phyloP scores from a whole-genome alignment of 1,284 basidiomycete genomes.

The Microbotryum scabiosae region DNA sequence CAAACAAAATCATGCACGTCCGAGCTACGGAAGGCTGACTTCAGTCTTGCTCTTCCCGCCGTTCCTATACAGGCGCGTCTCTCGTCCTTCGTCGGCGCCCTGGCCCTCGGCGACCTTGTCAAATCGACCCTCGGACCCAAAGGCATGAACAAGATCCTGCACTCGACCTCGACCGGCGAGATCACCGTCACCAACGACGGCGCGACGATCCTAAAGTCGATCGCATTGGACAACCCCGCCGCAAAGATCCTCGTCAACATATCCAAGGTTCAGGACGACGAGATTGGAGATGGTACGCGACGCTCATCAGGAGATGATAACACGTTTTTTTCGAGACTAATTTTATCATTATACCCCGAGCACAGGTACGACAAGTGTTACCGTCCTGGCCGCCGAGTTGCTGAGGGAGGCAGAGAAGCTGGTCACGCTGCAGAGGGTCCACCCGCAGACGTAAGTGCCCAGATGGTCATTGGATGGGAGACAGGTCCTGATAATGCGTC shows the following conservation, averaged over 20 bases:
- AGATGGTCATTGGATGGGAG: neutral
- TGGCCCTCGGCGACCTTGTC: slow-evolving; percentile 93
- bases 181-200: slow-evolving; percentile 99
- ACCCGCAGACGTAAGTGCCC: slow-evolving; percentile 71
- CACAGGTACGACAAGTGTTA: slow-evolving; percentile 70
- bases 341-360: too few relatives aligned
- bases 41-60: neutral
- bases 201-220: slow-evolving; percentile 94
- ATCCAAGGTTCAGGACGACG: slow-evolving; percentile 99
- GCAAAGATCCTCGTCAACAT: slow-evolving; percentile 99
- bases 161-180: slow-evolving; percentile 82
- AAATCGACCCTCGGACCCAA: slow-evolving; percentile 98
- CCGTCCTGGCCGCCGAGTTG: slow-evolving; percentile 81
- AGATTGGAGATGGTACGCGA: slow-evolving; percentile 77
- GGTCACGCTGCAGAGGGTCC: slow-evolving; percentile 77
- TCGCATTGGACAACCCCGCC: slow-evolving; percentile 95
- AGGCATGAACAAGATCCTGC: slow-evolving; percentile 62
- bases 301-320: too few relatives aligned
- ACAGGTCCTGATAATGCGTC: neutral
- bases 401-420: slow-evolving; percentile 93
- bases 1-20: neutral
- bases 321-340: too few relatives aligned
- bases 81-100: slow-evolving; percentile 93
- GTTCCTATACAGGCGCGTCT: slow-evolving; percentile 56
- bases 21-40: slow-evolving; percentile 1